Conservation (phyloP, 352 stramenopile species). For the Pythium rhizo-oryzae region DNA sequence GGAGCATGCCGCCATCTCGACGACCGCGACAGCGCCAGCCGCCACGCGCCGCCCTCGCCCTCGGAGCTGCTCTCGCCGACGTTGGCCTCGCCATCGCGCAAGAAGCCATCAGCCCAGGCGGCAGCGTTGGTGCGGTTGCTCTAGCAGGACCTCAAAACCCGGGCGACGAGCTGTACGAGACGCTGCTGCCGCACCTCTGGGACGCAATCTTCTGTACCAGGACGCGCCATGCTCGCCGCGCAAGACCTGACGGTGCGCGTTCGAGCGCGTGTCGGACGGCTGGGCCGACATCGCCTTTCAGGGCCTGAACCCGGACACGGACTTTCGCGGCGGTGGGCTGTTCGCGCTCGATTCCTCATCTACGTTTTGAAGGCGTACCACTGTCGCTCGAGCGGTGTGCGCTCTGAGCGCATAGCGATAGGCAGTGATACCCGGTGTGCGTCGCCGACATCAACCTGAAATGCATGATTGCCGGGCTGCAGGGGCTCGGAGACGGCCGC, state of each 20-base stretch:
- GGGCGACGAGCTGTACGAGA: conserved; percentile 67
- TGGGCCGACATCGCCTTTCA: conserved; percentile 85
- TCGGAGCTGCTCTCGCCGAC: neutral
- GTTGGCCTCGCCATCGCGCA: neutral
- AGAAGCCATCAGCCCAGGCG: conserved; percentile 42
- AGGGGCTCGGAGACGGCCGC: conserved; percentile 68
- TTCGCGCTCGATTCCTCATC: conserved; percentile 82
- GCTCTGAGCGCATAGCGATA: too few relatives aligned
- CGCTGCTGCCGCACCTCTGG: conserved; percentile 65
- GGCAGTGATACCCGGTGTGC: conserved; percentile 81
- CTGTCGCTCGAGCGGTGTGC: conserved; percentile 35
- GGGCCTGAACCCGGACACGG: conserved; percentile 72
- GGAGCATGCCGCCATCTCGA: too few relatives aligned
- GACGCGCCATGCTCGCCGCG: conserved; percentile 29
- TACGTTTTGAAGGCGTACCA: conserved; percentile 77
- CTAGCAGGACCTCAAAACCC: conserved; percentile 62
- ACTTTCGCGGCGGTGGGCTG: conserved; percentile 81
- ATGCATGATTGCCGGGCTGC: conserved; percentile 69
- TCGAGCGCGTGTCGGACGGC: conserved; percentile 47
- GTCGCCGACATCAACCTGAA: conserved; percentile 87
- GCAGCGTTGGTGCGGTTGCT: conserved; percentile 47
- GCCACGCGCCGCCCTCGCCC: conserved; percentile 6
- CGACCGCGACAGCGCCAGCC: conserved; percentile 15
- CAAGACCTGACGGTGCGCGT: conserved; percentile 29
- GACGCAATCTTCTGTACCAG: conserved; percentile 44